Evolutionary conservation across 257 asterid species (phyloP).

Genomic region (Solanum tacnaense): DNA sequence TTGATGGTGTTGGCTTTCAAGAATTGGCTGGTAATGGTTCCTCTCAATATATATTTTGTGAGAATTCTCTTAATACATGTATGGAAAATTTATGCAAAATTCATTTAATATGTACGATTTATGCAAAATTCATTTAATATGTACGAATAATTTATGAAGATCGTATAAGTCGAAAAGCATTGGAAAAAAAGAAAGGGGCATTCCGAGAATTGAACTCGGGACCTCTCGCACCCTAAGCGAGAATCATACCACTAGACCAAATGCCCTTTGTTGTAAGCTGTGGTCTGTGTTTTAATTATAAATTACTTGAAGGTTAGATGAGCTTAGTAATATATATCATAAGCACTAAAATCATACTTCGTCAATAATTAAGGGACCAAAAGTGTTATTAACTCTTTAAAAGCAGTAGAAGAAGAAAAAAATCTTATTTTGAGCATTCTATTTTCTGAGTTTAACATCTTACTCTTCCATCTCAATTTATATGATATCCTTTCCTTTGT

Average conservation of each 20-base stretch:
- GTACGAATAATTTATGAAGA: too few relatives aligned
- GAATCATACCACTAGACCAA: slow-evolving; percentile 85
- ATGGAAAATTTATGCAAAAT: too few relatives aligned
- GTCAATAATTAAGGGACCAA: not conserved
- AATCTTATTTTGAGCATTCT: not conserved
- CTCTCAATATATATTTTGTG: too few relatives aligned
- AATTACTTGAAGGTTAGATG: too few relatives aligned
- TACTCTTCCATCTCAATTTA: not conserved
- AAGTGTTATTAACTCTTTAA: not conserved
- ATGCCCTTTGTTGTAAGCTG: slow-evolving; percentile 17
- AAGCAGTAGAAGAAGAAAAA: not conserved
- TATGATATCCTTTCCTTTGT: too few relatives aligned
- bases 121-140: too few relatives aligned
- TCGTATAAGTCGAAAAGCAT: not conserved
- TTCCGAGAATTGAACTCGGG: slow-evolving; percentile 90
- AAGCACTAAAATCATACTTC: too few relatives aligned
- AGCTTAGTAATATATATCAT: too few relatives aligned
- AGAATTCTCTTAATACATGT: too few relatives aligned
- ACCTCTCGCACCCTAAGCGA: slow-evolving; percentile 94
- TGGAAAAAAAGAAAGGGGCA: slow-evolving; percentile 28
- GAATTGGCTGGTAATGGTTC: too few relatives aligned
- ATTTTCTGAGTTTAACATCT: not conserved
- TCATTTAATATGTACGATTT: too few relatives aligned
- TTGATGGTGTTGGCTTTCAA: too few relatives aligned
- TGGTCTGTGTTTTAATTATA: not conserved